Evolutionary conservation across 2,329 filamentous ascomycete genomes (phyloP), one percentile per base, ranked within the genome.

Genomic region (Elsinoe ampelina): DNA sequence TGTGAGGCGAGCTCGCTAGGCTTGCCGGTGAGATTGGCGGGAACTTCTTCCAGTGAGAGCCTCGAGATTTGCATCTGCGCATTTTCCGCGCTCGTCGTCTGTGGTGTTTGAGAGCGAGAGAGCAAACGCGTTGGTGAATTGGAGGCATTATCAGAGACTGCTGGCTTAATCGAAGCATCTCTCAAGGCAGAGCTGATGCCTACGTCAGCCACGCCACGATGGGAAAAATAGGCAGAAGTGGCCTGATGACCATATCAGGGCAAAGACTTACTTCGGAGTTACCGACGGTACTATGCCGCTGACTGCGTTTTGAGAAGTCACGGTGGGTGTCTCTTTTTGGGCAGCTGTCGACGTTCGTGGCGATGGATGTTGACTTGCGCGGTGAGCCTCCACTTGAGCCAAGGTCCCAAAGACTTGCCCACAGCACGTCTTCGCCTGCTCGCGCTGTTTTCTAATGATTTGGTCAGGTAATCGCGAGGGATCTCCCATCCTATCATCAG

Each of bases 211-310:
- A 35, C n/a, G 45, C 45, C 26, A 50, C 45, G 10, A 10, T 19
- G 13, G 45, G 11, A 50, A 35, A 87, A 52, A 84, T 79, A 0
- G 80, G 82, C 62, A 89, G 80, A 10, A 54, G 50, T 17, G 50
- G 26, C 19, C 26, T 17, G 20, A 22, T 17, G 12, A n/a, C 5
- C 3, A 26, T 22, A 22, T 3, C 41, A 19, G 41, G 20, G 19
- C 6, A 45, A 26, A 19, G 41, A 45, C 41, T 45, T 15, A 45
- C 41, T 19, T 22, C 13, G 20, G 41, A 13, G 41, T 13, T 26
- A 22, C 4, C 7, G 41, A 17, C 26, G 20, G 20, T 5, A 11
- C n/a, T 11, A 22, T 22, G 10, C 19, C 41, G 41, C 41, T 26
- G 41, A 17, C n/a, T 12, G n/a, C 19, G 11, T 11, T 4, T 26